Conservation (phyloP, 768 basidiomycete species). For the Hypholoma sublateritium region DNA sequence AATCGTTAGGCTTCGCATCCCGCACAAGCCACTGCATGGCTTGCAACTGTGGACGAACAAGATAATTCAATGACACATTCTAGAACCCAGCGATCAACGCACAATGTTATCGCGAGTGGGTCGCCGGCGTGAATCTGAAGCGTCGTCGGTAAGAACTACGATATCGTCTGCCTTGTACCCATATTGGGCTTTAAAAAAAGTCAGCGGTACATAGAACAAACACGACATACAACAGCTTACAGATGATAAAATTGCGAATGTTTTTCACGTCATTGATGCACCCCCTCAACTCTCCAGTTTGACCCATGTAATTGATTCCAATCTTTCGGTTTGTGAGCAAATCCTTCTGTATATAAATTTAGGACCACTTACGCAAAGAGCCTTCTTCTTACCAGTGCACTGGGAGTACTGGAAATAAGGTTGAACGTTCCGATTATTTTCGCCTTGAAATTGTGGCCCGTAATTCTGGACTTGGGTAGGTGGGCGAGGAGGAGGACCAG, state of each 20-base stretch:
- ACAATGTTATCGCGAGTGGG: slow-evolving; percentile 87
- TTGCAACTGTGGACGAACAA: slow-evolving; percentile 41
- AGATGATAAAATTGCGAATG: slow-evolving; percentile 71
- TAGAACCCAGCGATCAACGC: slow-evolving; percentile 16
- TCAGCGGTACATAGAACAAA: neutral
- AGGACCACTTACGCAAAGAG: slow-evolving; percentile 65
- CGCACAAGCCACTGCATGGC: slow-evolving; percentile 94
- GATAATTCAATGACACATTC: neutral
- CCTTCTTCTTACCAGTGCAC: slow-evolving; percentile 86
- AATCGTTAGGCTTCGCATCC: slow-evolving; percentile 78
- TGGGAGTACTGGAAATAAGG: slow-evolving; percentile 86
- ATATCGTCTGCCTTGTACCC: slow-evolving; percentile 80
- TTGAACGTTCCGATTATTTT: slow-evolving; percentile 47
- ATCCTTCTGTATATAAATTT: neutral
- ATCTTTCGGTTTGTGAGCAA: slow-evolving; percentile 46
- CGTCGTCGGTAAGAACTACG: slow-evolving; percentile 82
- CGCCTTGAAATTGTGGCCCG: slow-evolving; percentile 54
- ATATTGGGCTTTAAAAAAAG: slow-evolving; percentile 42
- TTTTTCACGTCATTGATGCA: slow-evolving; percentile 93
- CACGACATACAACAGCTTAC: slow-evolving; percentile 38
- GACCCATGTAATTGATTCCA: slow-evolving; percentile 85
- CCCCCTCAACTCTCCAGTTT: slow-evolving; percentile 65
- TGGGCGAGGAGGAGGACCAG: slow-evolving; percentile 49
- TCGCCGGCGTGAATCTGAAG: slow-evolving; percentile 52
- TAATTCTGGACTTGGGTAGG: slow-evolving; percentile 61